Base-by-base conservation (phyloP, 768 basidiomycete genomes). In the Rossbeevera mucosa region DNA sequence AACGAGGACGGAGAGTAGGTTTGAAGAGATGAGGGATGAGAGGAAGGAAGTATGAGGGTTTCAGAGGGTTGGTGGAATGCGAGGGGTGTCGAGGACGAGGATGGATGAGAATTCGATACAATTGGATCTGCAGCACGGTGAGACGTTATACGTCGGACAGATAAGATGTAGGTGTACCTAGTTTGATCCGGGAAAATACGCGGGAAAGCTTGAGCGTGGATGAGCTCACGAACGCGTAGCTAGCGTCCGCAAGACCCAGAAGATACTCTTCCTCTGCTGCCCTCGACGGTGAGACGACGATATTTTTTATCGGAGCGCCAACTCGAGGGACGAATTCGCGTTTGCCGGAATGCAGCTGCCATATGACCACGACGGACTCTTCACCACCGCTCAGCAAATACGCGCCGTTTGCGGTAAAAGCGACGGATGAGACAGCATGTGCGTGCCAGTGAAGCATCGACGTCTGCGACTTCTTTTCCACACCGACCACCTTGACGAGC, bases 381-480 rank as follows among this genome's bases (percentile, higher is more conserved):
- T 96, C 92, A 42, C 96, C 96, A 56, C 93, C 95, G 54, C 90
- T 94, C 44, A 98, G 71, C 16, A 99, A 71, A 67, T 96, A 95
- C 7, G 92, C 87, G 12, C 96, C 96, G 58, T 95, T 94, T 12
- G 85, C 71, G 0, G 93, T 90, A 68, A 98, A 99, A 0, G 84
- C 76, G 24, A 99, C 67, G 1, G 91, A 86, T 3, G 88, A 84
- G 16, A 98, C 90, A 4, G 92, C 81, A 66, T 98, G 95, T 2
- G 95, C 89, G 65, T 99, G 96, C 96, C 96, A 99, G 70, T 97
- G 95, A 47, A 97, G 71, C 5, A 83, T 80, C 3, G 90, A 85
- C 1, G 92, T 94, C 62, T 91, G 88, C 1, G 92, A 81, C 51
- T 81, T 83, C 68, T 86, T 90, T 68, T 88, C 88, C 29, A 87